Percentiles rank a stretch among this genome's conserved stretches.
Evolutionary conservation across 2,329 filamentous ascomycete genomes (phyloP).

Genomic region (Alternaria metachromatica): DNA sequence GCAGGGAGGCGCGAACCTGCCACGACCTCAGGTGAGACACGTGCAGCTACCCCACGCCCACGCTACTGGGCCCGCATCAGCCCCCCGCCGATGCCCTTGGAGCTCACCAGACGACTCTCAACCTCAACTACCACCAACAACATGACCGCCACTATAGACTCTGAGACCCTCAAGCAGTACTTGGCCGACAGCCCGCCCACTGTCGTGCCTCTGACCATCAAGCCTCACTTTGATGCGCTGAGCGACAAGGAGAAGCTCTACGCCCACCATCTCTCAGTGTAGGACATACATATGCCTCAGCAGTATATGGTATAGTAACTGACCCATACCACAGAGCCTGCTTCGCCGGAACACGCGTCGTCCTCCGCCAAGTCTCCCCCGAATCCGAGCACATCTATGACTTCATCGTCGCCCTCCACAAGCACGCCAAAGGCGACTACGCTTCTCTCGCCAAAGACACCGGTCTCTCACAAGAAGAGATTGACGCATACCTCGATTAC

Average conservation of each 20-base stretch:
- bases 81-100: neutral
- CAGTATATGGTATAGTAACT: neutral
- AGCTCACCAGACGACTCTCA: neutral
- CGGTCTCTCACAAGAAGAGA: constrained; percentile 48
- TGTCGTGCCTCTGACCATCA: constrained; percentile 86
- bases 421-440: constrained; percentile 58
- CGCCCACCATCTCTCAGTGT: constrained; percentile 69
- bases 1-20: neutral
- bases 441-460: constrained; percentile 52
- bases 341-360: constrained; percentile 58
- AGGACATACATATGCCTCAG: constrained; percentile 4
- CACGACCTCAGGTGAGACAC: neutral
- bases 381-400: constrained; percentile 62
- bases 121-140: constrained; percentile 1
- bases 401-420: constrained; percentile 60
- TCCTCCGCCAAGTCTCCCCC: constrained; percentile 60
- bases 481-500: constrained; percentile 49
- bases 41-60: neutral
- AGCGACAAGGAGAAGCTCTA: constrained; percentile 82
- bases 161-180: constrained; percentile 68
- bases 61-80: neutral
- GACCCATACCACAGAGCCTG: constrained; percentile 46
- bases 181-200: constrained; percentile 89
- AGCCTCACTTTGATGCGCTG: constrained; percentile 86
- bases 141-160: constrained; percentile 50